Evolutionary conservation across 345 rosid genomes (phyloP).

Genomic region (Trapa incisa): DNA sequence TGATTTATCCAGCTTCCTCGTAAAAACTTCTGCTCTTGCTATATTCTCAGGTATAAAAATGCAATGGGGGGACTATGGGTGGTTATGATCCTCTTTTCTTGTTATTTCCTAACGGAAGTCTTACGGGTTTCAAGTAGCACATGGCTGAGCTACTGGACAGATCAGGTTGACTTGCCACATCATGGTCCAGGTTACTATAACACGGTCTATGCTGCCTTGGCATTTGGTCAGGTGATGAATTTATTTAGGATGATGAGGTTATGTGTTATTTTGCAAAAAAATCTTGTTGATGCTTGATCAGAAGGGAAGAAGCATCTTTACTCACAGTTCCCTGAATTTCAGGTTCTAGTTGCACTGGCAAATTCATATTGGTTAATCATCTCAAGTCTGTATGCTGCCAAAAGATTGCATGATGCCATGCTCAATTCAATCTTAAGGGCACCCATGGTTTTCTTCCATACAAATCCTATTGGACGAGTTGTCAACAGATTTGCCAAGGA

Average conservation of each 20-base stretch:
- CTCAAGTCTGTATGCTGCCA: conserved; percentile 77
- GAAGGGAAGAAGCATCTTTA: not conserved
- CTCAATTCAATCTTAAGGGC: conserved; percentile 69
- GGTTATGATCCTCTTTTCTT: conserved; percentile 54
- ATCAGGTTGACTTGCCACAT: conserved; percentile 39
- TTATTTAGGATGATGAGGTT: no score
- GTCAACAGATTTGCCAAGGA: conserved; percentile 92
- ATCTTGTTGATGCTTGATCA: no score
- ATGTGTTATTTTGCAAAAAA: no score
- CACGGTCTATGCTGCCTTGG: conserved; percentile 47
- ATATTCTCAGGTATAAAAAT: conserved; percentile 52
- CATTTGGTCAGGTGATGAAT: conserved; percentile 54
- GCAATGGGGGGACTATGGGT: conserved; percentile 95
- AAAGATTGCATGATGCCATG: conserved; percentile 73
- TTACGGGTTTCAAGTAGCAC: conserved; percentile 76
- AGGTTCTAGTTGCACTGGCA: conserved; percentile 63
- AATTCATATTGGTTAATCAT: conserved; percentile 85
- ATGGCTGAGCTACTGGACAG: conserved; percentile 90
- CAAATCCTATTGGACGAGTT: conserved; percentile 82
- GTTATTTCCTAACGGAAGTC: conserved; percentile 63
- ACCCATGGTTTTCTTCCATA: conserved; percentile 87
- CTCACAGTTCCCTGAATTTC: conserved; percentile 10
- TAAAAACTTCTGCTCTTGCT: no score
- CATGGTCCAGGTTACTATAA: conserved; percentile 54
- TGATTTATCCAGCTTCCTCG: no score